Base-by-base conservation (phyloP, 345 rosid species). In the Populus nigra region DNA sequence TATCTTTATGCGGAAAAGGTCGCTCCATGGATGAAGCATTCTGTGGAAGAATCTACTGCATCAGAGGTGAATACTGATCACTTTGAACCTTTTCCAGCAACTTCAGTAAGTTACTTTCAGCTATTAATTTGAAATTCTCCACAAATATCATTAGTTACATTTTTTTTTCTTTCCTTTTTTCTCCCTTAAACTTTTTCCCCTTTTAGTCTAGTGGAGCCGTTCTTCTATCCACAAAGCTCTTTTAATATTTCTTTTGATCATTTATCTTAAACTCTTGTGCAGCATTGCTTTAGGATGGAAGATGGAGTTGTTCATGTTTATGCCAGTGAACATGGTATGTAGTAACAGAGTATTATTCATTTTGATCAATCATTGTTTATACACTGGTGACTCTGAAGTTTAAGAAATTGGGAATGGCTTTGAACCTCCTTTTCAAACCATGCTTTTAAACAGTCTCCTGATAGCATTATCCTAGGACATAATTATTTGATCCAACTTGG, bases 221-320 rank as follows among this genome's bases (percentile, higher is more conserved):
- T 61, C 45, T 2, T 41, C 45, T 2, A 41, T 41, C 45, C 45
- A 10, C 45, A 41, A 41, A 41, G 13, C 45, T 5, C 36, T 50
- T 78, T 29, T 53, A 20, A 9, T 10, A 7, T 68, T 55, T 47
- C 55, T 27, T 55, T 71, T 33, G 29, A 23, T 4, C 39, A 16
- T 55, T 8, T 65, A 73, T 76, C 29, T 22, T 36, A 45, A 63
- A 53, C 49, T 65, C 66, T 50, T 71, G n/a, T 76, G 86, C 88
- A 88, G 90, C 90, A 88, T 78, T 76, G 76, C 75, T 88, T 84
- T 72, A 81, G 78, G 85, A 84, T 86, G 89, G 85, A 86, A 75
- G 88, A 86, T 72, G 90, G 90, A 71, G 89, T 88, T 68, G 74
- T 79, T 17, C 89, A 70, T 79, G 85, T 88, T 68, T 88, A 86